Base-by-base conservation (phyloP, 148 eudicot genomes). In the Salicornia ramosissima region DNA sequence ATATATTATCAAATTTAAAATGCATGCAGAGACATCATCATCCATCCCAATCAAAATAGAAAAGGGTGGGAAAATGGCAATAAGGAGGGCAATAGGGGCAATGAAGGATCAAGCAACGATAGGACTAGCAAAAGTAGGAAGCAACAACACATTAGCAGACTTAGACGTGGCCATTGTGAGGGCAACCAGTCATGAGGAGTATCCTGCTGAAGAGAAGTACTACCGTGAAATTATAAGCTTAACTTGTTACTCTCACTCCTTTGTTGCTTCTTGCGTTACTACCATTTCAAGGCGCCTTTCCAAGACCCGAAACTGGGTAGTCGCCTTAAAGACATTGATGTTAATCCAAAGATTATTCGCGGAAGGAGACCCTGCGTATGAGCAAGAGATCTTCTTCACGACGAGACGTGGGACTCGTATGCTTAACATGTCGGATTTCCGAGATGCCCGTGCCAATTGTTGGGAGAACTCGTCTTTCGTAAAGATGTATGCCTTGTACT, bases 381-480 rank as follows among this genome's bases (percentile, higher is more conserved):
- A 86, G 74, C 82, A 89, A 39, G 97, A 91, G 84, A 76, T 87
- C 15, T 89, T 91, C 80, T 91, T 87, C 62, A 78, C 99, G 2
- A 94, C 99, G 0, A 74, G 93, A 72, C 85, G 91, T 0, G 97
- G 97, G 62, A 94, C 97, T 13, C 87, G 97, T 18, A 80, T 94
- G 16, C 82, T 94, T 15, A 89, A 91, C 81, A 76, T 94, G 86
- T 78, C 93, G 0, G 96, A 94, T 57, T 94, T 94, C 14, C 70
- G 88, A 42, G 99, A 94, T 78, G 77, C 89, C 1, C 16, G 80
- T 31, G 72, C 86, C 0, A 67, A 86, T 52, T 81, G 86, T 0
- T 91, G 96, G 97, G 97, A 91, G 42, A 91, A 78, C 70, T 87
- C 97, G 0, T 97, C 96, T 0, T 94, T 94, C 50, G 91, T 94